A percentile compares a stretch with the other conserved stretches of the same genome.
These are phyloP conservation scores for Debaryomyces udenii DNA, from an alignment of 1,139 yeast genomes.

Conservation along the genomic window DNA sequence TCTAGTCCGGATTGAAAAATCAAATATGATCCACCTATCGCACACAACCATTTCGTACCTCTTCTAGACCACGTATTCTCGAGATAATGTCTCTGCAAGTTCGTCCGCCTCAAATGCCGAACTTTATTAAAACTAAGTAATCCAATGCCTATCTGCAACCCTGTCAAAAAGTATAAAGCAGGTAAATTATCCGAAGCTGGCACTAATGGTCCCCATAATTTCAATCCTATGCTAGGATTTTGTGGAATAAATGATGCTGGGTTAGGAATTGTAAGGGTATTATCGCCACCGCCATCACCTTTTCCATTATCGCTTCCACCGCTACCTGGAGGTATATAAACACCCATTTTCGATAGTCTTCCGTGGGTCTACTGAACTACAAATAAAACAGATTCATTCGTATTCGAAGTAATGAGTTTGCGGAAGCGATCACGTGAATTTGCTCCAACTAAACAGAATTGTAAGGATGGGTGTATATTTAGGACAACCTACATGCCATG, in stretches of 20 bases:
- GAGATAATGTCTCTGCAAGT: slow-evolving; percentile 17
- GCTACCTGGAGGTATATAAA: slow-evolving; percentile 36
- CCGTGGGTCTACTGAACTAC: too few relatives aligned
- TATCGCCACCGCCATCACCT: slow-evolving; percentile 9
- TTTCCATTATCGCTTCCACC: slow-evolving; percentile 11
- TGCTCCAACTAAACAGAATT: too few relatives aligned
- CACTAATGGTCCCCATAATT: slow-evolving; percentile 63
- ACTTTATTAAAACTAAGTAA: slow-evolving; percentile 25
- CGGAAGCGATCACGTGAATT: too few relatives aligned
- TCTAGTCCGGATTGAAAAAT: slow-evolving; percentile 51
- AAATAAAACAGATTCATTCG: too few relatives aligned
- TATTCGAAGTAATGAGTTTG: too few relatives aligned
- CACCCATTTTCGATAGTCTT: slow-evolving; percentile 25
- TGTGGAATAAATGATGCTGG: slow-evolving; percentile 30
- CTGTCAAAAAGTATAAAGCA: slow-evolving; percentile 52
- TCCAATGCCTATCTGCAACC: slow-evolving; percentile 51
- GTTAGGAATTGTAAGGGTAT: slow-evolving; percentile 25
- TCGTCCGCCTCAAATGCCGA: slow-evolving; percentile 19
- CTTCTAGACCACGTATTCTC: slow-evolving; percentile 18
- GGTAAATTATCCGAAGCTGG: slow-evolving; percentile 62
- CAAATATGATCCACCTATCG: slow-evolving; percentile 26
- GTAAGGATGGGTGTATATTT: too few relatives aligned
- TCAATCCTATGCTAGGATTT: slow-evolving; percentile 60
- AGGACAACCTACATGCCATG: slow-evolving; percentile 2
- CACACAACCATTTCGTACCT: slow-evolving; percentile 20